Base-by-base conservation (phyloP, 345 rosid genomes). In the Fremontodendron californicum region DNA sequence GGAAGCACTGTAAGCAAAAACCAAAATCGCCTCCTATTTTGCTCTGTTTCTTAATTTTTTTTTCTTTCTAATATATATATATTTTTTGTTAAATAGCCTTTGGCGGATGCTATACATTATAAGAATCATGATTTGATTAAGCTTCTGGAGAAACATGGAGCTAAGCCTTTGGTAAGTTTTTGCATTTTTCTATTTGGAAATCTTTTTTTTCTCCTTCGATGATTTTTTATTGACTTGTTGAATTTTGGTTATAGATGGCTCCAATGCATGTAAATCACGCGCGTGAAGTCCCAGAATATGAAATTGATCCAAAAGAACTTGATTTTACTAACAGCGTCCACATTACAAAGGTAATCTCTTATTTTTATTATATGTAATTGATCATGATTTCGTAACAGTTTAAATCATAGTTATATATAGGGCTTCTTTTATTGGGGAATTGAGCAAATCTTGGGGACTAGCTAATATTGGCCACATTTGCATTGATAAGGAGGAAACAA, bases 231-330 rank as follows among this genome's bases (percentile, higher is more conserved):
- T 25, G 33, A 18, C 27, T 55, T 8, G 10, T 23, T 39, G 55
- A 31, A 57, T 71, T 64, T 3, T 40, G 52, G 29, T 8, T 23
- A 4, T 75, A 93, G 99, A 83, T 83, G 94, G 93, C 98, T 80
- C 98, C 98, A 33, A 95, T 95, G 99, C 96, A 90, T 1, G 99
- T 95, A 51, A 89, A 88, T 7, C 90, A 91, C 71, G 84, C 91
- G 6, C 97, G 91, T 63, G 98, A 93, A 84, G 97, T 95, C 39
- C 99, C 98, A 3, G 98, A 95, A 62, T 95, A 93, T 77, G 99
- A 95, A 86, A 95, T 95, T 73, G 84, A 82, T 87, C 49, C 94
- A 5, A 73, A 29, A 33, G 98, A 95, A 77, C 89, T 95, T 54
- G 98, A 93, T 85, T 90, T 95, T 76, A 86, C 96, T 11, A 82